Evolutionary conservation across 2,329 filamentous ascomycete species (phyloP), one percentile per base, ranked within the genome.

Genomic region (Chaetomium sp.): DNA sequence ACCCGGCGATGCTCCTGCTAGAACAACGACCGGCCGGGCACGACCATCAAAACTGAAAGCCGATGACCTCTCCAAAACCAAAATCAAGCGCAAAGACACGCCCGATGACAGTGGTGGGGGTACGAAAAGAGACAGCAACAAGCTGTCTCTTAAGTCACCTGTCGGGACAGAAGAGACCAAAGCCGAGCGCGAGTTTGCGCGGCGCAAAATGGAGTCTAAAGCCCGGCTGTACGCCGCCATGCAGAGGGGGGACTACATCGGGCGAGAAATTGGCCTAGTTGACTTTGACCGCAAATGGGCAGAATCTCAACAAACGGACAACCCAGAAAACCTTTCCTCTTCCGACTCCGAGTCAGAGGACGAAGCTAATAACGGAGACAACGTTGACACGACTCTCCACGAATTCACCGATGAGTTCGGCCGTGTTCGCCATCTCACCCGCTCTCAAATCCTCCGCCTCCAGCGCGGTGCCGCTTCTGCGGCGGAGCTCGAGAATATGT

Each of bases 211-310:
- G 86, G 86, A 95, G 67, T 87, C 91, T 73, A 99, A 99, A 71
- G 90, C 89, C 3, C 82, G 88, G 4, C 73, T 94, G 1, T 99
- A 99, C 71, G 85, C 88, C 6, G 88, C 89, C 40, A 86, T 99
- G 83, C 95, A 95, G 71, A 81, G 88, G 37, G 91, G 92, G n/a
- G 86, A 95, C 67, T 85, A 89, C 70, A 76, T 89, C n/a, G 76
- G 80, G 12, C 79, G 79, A 54, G 81, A 88, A 62, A 81, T 86
- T 67, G 76, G 81, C 32, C 80, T 95, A 33, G 87, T 99, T 2
- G 92, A 99, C 73, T 99, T 99, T 70, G 94, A 97, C 71, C 80
- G 87, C 58, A 99, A 97, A 74, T 97, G 94, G 91, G 90, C 87
- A 0, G 89, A 95, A 67, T 74, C 76, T 32, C 76, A 87, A 61